Conservation (phyloP, 768 basidiomycete species). For the Gymnopilus dilepis region DNA sequence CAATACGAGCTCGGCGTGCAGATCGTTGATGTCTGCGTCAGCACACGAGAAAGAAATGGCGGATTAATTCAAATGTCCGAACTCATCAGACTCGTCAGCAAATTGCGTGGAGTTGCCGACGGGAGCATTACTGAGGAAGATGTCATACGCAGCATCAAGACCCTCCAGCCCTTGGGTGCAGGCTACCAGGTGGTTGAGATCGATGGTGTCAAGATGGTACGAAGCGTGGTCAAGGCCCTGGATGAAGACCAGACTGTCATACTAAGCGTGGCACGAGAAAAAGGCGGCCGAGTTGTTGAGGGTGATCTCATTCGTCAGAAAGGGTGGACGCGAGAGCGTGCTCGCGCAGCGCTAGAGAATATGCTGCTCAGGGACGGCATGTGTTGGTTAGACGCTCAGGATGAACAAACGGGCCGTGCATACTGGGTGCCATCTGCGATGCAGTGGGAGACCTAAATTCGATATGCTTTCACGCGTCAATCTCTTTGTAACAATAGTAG, state of each 20-base stretch:
- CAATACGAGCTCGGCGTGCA: conserved; percentile 95
- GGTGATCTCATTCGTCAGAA: conserved; percentile 60
- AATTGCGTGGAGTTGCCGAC: conserved; percentile 70
- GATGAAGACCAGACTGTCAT: conserved; percentile 89
- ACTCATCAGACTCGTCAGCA: conserved; percentile 77
- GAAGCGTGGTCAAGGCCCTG: conserved; percentile 88
- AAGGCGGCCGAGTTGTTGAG: conserved; percentile 74
- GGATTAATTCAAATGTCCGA: conserved; percentile 91
- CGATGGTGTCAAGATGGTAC: conserved; percentile 78
- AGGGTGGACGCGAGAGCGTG: conserved; percentile 83
- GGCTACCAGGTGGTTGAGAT: conserved; percentile 87
- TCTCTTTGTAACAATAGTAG: background rate
- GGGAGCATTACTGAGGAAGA: conserved; percentile 87
- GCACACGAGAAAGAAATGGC: conserved; percentile 87
- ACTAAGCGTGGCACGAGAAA: conserved; percentile 71
- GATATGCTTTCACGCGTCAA: too few species aligned
- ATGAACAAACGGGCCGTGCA: conserved; percentile 61
- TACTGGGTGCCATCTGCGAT: conserved; percentile 93
- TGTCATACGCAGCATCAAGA: conserved; percentile 81
- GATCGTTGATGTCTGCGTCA: conserved; percentile 90
- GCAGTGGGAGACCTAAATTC: conserved; percentile 72
- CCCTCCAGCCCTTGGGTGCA: conserved; percentile 86
- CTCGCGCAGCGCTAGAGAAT: conserved; percentile 80
- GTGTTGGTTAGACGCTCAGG: conserved; percentile 96
- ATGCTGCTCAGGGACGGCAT: conserved; percentile 91